Conservation (phyloP, 2,329 filamentous ascomycete species). For the Fonsecaea pedrosoi region DNA sequence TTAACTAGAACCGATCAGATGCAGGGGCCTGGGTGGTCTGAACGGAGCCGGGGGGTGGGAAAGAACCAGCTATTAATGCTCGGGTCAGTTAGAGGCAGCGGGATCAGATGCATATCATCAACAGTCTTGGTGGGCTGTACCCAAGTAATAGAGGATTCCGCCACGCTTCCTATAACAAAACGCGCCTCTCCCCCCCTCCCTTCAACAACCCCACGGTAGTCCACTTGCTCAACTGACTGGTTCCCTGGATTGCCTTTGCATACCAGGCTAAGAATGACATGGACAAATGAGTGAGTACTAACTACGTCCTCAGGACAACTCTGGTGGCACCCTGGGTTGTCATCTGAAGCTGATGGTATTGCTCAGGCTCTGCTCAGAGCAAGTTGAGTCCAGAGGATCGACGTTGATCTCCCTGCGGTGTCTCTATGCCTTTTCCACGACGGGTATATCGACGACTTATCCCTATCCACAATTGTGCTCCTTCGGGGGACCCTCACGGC, state of each 20-base stretch:
- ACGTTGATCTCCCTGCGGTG: conserved; percentile 15
- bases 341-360: conserved; percentile 3
- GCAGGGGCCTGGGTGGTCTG: conserved; percentile 1
- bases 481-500: background rate
- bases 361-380: background rate
- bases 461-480: conserved; percentile 7
- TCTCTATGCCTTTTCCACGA: background rate
- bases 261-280: conserved; percentile 1
- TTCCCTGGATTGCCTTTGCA: conserved; percentile 3
- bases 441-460: conserved; percentile 5
- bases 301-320: background rate
- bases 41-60: background rate
- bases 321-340: background rate
- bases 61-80: conserved; percentile 1
- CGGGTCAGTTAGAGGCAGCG: conserved; percentile 10
- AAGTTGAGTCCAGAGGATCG: conserved; percentile 1
- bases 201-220: conserved; percentile 1
- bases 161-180: conserved; percentile 1
- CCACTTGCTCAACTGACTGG: conserved; percentile 10
- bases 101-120: conserved; percentile 17
- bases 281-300: conserved; percentile 1
- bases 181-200: background rate
- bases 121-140: conserved; percentile 4
- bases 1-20: conserved; percentile 4
- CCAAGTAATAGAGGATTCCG: conserved; percentile 1